Evolutionary conservation across 2,329 filamentous ascomycete species (phyloP).

Genomic region (Rhinocladiella mackenziei): DNA sequence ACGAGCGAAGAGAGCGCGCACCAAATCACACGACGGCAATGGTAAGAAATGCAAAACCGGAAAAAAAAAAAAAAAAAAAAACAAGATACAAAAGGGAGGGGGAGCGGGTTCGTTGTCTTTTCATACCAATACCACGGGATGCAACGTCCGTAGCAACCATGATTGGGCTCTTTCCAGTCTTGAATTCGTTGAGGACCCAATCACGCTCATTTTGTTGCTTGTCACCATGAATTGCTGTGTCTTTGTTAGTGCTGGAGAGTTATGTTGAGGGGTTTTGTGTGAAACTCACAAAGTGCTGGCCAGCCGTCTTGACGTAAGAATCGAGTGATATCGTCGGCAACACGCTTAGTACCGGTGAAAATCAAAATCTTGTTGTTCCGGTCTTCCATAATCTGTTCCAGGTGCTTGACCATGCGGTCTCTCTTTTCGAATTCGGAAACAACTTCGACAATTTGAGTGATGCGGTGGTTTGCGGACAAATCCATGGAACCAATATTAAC

Average conservation of each 20-base stretch:
- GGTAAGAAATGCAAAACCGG: conserved; percentile 36
- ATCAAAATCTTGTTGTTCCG: conserved; percentile 93
- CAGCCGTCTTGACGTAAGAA: conserved; percentile 97
- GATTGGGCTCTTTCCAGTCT: conserved; percentile 98
- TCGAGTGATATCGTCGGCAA: conserved; percentile 95
- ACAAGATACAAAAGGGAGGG: conserved; percentile 36
- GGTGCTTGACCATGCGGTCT: conserved; percentile 92
- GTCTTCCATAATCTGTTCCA: conserved; percentile 97
- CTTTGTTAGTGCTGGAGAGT: conserved; percentile 37
- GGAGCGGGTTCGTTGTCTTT: conserved; percentile 48
- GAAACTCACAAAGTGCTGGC: conserved; percentile 82
- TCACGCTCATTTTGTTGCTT: conserved; percentile 99
- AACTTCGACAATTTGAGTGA: conserved; percentile 96
- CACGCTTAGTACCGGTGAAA: conserved; percentile 81
- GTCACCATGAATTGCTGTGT: conserved; percentile 88
- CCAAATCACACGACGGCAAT: conserved; percentile 58
- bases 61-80: too few relatives aligned
- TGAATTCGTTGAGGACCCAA: conserved; percentile 99
- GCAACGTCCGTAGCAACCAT: conserved; percentile 99
- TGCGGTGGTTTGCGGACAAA: conserved; percentile 92
- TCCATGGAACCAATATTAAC: conserved; percentile 98
- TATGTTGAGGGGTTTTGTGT: neutral
- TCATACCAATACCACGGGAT: conserved; percentile 99
- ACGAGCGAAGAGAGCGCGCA: conserved; percentile 86
- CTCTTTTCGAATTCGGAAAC: conserved; percentile 96